A percentile compares a stretch with the other conserved stretches of the same genome.
phyloP scores from a whole-genome alignment of 2,329 filamentous ascomycete species.

The Fusarium nurragi region DNA sequence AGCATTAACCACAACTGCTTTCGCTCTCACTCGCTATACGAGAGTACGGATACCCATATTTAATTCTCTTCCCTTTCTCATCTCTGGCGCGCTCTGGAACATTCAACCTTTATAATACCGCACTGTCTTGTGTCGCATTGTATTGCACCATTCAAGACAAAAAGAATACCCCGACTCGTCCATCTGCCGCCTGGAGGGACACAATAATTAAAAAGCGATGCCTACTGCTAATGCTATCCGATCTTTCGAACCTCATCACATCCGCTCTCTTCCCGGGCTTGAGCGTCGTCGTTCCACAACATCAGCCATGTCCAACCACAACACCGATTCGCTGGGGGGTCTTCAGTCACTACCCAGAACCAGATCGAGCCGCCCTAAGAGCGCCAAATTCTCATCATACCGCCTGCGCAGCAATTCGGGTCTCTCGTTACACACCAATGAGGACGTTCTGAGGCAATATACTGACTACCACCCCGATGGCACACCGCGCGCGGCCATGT shows the following conservation, averaged over 20 bases:
- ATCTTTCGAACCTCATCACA: constrained; percentile 40
- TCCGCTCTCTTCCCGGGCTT: constrained; percentile 41
- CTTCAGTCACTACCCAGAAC: constrained; percentile 34
- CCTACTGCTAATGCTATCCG: constrained; percentile 42
- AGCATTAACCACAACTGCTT: not conserved
- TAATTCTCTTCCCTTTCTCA: not conserved
- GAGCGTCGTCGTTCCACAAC: constrained; percentile 42
- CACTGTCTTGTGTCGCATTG: constrained; percentile 10
- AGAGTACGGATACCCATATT: not conserved
- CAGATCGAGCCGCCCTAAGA: constrained; percentile 42
- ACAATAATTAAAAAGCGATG: constrained; percentile 23
- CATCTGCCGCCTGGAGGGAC: not conserved
- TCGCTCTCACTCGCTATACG: not conserved
- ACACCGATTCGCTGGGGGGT: constrained; percentile 33
- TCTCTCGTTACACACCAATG: constrained; percentile 56
- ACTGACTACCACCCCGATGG: constrained; percentile 57
- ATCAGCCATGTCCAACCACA: constrained; percentile 31
- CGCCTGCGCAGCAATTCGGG: constrained; percentile 58
- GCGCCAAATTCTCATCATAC: constrained; percentile 44
- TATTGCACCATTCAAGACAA: constrained; percentile 11
- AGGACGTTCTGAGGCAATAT: constrained; percentile 56
- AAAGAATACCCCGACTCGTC: not conserved
- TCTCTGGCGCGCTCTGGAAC: not conserved
- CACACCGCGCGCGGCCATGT: constrained; percentile 44
- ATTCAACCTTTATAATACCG: not conserved